Evolutionary conservation across 2,329 filamentous ascomycete species (phyloP), one percentile per base, ranked within the genome.

Genomic region (Metarhizium rileyi): DNA sequence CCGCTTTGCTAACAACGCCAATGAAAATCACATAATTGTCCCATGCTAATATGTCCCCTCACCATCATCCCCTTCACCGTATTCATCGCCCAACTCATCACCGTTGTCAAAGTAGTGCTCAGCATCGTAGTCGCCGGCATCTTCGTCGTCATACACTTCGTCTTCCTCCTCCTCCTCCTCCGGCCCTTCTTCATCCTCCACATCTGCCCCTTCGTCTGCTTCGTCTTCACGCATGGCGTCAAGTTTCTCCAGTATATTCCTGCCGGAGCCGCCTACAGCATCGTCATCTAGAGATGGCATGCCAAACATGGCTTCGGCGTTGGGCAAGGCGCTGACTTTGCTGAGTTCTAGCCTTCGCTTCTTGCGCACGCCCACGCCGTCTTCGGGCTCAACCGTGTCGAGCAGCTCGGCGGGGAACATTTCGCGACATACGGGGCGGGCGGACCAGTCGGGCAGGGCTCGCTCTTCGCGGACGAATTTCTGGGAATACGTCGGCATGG

Each of bases 81-180:
- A 72, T 44, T 76, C 75, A 22, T 75, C 72, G 33, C 73, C 71
- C 47, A 76, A 72, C 23, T 79, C 76, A 53, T 77, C 75, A 12
- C 76, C 76, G 23, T 72, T 76, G 52, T 81, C 78, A 59, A 81
- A 81, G 64, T 81, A 81, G 9, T 71, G 70, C 57, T 82, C 78
- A 2, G 78, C 78, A 42, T 81, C 74, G 59, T 82, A 82, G 52
- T 81, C 78, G 7, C 78, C 78, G 1, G 75, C 78, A 45, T 78
- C 76, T 51, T 80, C 76, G 49, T 81, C 78, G 44, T 81, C 75
- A 52, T 74, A 76, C 23, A 65, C 67, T 49, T 75, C 72, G 48
- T 75, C 73, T 55, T 75, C 71, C 18, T 72, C 72, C 18, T 72
- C 72, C 9, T 70, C 71, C 47, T 73, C 70, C 30, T 67, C 66